Evolutionary conservation across 345 rosid species (phyloP), one percentile per base, ranked within the genome.

Genomic region (Noccaea caerulescens): DNA sequence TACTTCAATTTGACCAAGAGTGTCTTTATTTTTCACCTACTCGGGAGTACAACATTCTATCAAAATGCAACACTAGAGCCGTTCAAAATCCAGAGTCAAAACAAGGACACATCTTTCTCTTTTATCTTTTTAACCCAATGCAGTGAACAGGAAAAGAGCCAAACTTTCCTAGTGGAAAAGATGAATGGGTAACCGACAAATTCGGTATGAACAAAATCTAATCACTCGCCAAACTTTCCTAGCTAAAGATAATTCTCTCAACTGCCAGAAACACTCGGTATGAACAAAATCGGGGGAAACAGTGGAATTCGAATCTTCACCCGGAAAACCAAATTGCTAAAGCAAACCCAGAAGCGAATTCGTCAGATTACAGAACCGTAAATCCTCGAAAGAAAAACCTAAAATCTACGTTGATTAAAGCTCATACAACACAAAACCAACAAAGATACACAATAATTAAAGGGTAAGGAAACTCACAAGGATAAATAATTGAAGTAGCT

Each of bases 1-100:
- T 63, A 10, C 64, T 63, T 72, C 34, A 72, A 44, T 7, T 34
- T 34, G n/a, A 9, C 30, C 55, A 72, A 42, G 37, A 52, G 8
- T 42, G 32, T 16, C 49, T 39, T 9, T 57, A 18, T 9, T 9
- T 36, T 9, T 37, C 1, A 57, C 45, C 45, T 39, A n/a, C 36
- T 42, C 25, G 36, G 18, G 10, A 56, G 10, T 14, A 34, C 13
- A 4, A 27, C 66, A 27, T n/a, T 43, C 46, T 38, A 37, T 38
- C 46, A 58, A 58, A 39, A 9, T 23, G 13, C 33, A 23, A 50
- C 20, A 12, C 12, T 27, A 4, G 5, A 51, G 25, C 34, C 3
- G 0, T 12, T 2, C 4, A 44, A 23, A 51, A 10, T 8, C 23
- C 16, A 52, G 10, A 27, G 37, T 3, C 57, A 27, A 52, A 11